phyloP scores from a whole-genome alignment of 768 basidiomycete genomes.

The Boletus vinaceobasis region DNA sequence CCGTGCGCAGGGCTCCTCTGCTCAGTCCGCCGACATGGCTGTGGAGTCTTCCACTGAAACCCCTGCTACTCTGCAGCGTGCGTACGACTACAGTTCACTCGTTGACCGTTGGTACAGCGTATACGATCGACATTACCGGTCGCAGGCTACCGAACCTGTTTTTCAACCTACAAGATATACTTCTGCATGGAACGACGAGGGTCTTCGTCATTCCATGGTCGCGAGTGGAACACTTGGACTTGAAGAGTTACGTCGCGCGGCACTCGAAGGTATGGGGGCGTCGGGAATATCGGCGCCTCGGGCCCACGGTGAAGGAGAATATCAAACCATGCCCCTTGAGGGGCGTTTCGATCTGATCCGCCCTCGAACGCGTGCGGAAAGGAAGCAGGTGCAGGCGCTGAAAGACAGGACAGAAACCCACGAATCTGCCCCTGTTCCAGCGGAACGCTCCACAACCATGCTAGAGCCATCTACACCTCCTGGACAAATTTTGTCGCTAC shows the following conservation, averaged over 20 bases:
- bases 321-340: conserved; percentile 78
- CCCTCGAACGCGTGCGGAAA: conserved; percentile 27
- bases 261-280: conserved; percentile 30
- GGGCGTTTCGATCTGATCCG: conserved; percentile 88
- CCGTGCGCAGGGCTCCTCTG: conserved; percentile 56
- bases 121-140: conserved; percentile 85
- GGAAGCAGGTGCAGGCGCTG: conserved; percentile 1
- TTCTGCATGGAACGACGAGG: conserved; percentile 68
- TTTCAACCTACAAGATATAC: conserved; percentile 59
- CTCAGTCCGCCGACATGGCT: conserved; percentile 30
- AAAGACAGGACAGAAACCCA: conserved; percentile 11
- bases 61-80: conserved; percentile 34
- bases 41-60: conserved; percentile 21
- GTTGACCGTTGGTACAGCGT: conserved; percentile 89
- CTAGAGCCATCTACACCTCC: conserved; percentile 38
- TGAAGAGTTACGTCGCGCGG: conserved; percentile 36
- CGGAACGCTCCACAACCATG: conserved; percentile 1
- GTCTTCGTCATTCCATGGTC: not conserved
- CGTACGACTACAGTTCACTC: conserved; percentile 76
- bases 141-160: conserved; percentile 42
- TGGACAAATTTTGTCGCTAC: conserved; percentile 29
- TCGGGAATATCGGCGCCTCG: conserved; percentile 8
- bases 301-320: conserved; percentile 59
- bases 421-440: conserved; percentile 12
- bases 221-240: conserved; percentile 36